Conservation (phyloP, 768 basidiomycete species). For the Lactarius sp. region DNA sequence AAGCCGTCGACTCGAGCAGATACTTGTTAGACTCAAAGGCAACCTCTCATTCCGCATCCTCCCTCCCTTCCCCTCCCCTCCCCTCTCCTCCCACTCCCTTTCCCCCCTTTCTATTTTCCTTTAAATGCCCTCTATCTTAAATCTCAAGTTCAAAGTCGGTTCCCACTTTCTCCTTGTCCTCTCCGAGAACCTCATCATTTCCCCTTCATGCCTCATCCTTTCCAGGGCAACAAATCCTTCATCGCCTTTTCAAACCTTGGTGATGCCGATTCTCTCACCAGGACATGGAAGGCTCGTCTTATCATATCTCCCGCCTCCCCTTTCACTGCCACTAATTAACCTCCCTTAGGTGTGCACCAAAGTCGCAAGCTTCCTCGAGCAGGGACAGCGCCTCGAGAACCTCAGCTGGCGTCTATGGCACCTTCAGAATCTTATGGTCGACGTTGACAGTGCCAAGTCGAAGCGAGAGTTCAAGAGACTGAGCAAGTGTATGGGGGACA, state of each 20-base stretch:
- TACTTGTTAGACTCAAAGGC: neutral
- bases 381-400: slow-evolving; percentile 88
- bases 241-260: slow-evolving; percentile 86
- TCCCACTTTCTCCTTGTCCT: slow-evolving; percentile 7
- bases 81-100: neutral
- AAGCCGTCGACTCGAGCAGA: too few species aligned
- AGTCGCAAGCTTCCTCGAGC: slow-evolving; percentile 86
- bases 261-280: slow-evolving; percentile 80
- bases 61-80: neutral
- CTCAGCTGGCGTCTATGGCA: slow-evolving; percentile 91
- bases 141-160: slow-evolving; percentile 78
- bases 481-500: slow-evolving; percentile 85
- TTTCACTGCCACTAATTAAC: neutral
- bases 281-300: slow-evolving; percentile 79
- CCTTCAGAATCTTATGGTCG: slow-evolving; percentile 86
- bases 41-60: neutral
- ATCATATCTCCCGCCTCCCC: slow-evolving; percentile 16
- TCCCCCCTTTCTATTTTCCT: neutral
- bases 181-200: neutral
- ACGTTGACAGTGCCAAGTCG: slow-evolving; percentile 82
- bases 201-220: slow-evolving; percentile 11
- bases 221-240: slow-evolving; percentile 88
- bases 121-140: slow-evolving; percentile 75
- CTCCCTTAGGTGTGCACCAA: slow-evolving; percentile 72
- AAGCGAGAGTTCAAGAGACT: slow-evolving; percentile 90